A percentile compares a stretch with the other conserved stretches of the same genome.
Evolutionary conservation across 768 basidiomycete species (phyloP).

Genomic region (Trametes cubensis): DNA sequence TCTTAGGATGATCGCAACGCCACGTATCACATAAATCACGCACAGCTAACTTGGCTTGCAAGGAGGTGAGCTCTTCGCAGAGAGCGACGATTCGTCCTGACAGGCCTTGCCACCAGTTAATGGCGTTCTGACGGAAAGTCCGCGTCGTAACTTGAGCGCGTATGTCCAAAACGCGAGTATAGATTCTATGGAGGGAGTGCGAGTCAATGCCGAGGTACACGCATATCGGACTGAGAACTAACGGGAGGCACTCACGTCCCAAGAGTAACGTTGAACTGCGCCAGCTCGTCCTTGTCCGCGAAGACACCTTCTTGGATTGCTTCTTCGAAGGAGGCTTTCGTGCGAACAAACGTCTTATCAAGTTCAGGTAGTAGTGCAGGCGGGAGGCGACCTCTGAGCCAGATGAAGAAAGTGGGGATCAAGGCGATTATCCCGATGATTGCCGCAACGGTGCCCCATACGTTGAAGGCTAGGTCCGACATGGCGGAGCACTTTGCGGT

Average conservation of each 20-base stretch:
- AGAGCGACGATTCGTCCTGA: neutral
- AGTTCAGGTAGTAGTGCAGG: neutral
- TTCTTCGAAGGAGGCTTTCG: neutral
- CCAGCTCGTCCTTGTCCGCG: neutral
- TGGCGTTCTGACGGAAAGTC: neutral
- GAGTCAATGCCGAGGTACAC: too few species aligned
- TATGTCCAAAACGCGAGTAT: neutral
- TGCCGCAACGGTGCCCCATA: slow-evolving; percentile 13
- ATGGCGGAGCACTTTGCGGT: neutral
- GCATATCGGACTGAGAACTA: too few species aligned
- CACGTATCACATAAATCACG: too few species aligned
- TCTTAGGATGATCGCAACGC: too few species aligned
- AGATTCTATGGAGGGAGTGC: too few species aligned
- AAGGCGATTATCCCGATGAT: neutral
- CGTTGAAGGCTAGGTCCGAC: slow-evolving; percentile 8
- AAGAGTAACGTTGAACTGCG: neutral
- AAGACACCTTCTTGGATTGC: slow-evolving; percentile 1
- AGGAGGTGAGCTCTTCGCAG: neutral
- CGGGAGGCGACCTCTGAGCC: neutral
- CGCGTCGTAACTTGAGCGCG: neutral
- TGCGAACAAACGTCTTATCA: neutral
- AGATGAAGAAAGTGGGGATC: neutral
- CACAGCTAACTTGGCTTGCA: neutral
- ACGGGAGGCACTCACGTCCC: neutral
- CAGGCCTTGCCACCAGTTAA: neutral